phyloP scores from a whole-genome alignment of 2,329 filamentous ascomycete genomes.

The Tricladium varicosporioides region DNA sequence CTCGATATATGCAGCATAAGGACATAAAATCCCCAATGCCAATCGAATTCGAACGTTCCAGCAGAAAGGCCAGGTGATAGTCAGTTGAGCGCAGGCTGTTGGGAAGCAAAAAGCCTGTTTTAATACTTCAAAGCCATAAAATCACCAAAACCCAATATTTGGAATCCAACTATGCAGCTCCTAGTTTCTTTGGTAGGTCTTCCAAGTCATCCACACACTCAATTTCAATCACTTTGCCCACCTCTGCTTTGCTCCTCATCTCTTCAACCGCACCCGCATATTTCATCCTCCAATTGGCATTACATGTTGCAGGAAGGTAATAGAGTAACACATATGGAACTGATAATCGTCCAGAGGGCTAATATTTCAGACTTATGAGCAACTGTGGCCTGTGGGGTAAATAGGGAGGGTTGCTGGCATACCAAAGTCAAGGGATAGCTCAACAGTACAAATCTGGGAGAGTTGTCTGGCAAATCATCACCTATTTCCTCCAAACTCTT shows the following conservation, averaged over 20 bases:
- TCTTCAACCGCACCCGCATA: slow-evolving; percentile 96
- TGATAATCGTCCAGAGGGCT: slow-evolving; percentile 75
- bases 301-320: slow-evolving; percentile 91
- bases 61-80: too few species aligned
- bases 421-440: slow-evolving; percentile 90
- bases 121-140: too few species aligned
- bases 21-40: too few species aligned
- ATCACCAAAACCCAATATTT: too few species aligned
- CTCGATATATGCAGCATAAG: too few species aligned
- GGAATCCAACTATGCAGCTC: slow-evolving; percentile 5
- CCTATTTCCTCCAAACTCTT: slow-evolving; percentile 75
- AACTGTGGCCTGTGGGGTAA: not conserved
- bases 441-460: slow-evolving; percentile 83
- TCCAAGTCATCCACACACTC: slow-evolving; percentile 77
- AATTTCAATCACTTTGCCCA: slow-evolving; percentile 84
- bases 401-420: slow-evolving; percentile 28
- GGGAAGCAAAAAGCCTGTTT: too few species aligned
- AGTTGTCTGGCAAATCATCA: slow-evolving; percentile 89
- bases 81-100: too few species aligned
- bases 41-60: too few species aligned
- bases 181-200: slow-evolving; percentile 70
- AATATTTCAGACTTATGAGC: slow-evolving; percentile 36
- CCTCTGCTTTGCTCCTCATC: slow-evolving; percentile 90
- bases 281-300: slow-evolving; percentile 82
- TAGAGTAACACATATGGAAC: slow-evolving; percentile 95